Evolutionary conservation across 805 yeast species (phyloP).

Genomic region (Myxozyma mucilagina): DNA sequence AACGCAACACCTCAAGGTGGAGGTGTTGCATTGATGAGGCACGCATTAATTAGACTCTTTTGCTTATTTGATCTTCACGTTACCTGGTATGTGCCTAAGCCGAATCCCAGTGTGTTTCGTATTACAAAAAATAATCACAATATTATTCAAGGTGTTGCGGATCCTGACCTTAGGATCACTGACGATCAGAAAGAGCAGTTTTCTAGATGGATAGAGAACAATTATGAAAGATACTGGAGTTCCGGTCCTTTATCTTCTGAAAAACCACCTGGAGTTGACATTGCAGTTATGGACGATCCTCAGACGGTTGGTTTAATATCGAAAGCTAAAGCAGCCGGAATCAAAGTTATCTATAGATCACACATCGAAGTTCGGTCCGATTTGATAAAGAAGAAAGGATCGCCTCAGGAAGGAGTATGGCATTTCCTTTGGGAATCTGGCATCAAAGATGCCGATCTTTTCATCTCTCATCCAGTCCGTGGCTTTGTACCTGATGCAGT

Average conservation of each 20-base stretch:
- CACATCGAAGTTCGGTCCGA: slow-evolving; percentile 32
- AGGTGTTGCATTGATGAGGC: slow-evolving; percentile 33
- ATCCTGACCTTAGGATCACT: slow-evolving; percentile 12
- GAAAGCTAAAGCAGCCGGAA: slow-evolving; percentile 26
- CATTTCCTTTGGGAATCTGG: slow-evolving; percentile 27
- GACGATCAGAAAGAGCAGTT: slow-evolving; percentile 23
- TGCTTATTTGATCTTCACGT: slow-evolving; percentile 20
- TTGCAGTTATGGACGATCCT: slow-evolving; percentile 31
- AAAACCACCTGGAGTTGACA: slow-evolving; percentile 31
- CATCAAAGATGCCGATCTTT: slow-evolving; percentile 30
- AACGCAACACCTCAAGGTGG: slow-evolving; percentile 33
- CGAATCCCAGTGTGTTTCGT: slow-evolving; percentile 30
- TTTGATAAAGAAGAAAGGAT: slow-evolving; percentile 16
- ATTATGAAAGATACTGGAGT: slow-evolving; percentile 27
- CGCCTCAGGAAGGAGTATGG: slow-evolving; percentile 32
- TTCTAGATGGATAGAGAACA: slow-evolving; percentile 24
- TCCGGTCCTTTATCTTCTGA: slow-evolving; percentile 17
- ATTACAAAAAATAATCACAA: slow-evolving; percentile 32
- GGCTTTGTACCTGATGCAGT: slow-evolving; percentile 30
- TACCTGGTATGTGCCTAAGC: slow-evolving; percentile 32
- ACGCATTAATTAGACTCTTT: slow-evolving; percentile 27
- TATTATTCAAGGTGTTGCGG: slow-evolving; percentile 32
- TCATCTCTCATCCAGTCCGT: slow-evolving; percentile 32
- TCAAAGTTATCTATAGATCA: slow-evolving; percentile 29
- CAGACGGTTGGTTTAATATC: slow-evolving; percentile 27